Percentiles rank a stretch among this genome's conserved stretches.
These are phyloP conservation scores for Nothomitra cinnamomea DNA, from an alignment of 2,329 filamentous ascomycete genomes.

Conservation along the genomic window DNA sequence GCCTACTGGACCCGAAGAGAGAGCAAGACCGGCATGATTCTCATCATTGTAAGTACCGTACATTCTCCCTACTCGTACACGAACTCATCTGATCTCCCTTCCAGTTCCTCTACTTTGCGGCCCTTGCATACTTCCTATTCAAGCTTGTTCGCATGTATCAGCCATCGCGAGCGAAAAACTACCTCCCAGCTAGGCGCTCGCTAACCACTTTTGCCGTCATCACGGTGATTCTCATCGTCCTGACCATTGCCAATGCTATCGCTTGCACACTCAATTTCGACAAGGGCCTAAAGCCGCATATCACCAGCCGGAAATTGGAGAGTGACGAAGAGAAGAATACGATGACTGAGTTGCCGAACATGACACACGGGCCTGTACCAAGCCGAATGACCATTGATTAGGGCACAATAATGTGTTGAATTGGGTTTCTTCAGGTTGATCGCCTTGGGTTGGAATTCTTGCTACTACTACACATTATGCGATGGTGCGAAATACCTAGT, in stretches of 20 bases:
- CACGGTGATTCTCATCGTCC: conserved; percentile 71
- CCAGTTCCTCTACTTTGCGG: conserved; percentile 65
- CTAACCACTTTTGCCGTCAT: conserved; percentile 89
- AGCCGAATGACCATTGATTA: conserved; percentile 34
- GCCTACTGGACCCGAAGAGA: conserved; percentile 76
- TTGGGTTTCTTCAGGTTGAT: not conserved
- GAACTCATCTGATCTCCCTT: conserved; percentile 8
- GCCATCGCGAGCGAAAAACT: conserved; percentile 38
- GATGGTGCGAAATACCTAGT: no score
- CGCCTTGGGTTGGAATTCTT: not conserved
- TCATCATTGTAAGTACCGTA: conserved; percentile 44
- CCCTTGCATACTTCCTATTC: conserved; percentile 90
- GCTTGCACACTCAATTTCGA: conserved; percentile 85
- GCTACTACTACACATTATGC: no score
- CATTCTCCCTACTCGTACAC: not conserved
- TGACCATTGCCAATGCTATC: conserved; percentile 75
- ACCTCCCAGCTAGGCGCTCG: conserved; percentile 64
- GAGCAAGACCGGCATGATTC: conserved; percentile 58
- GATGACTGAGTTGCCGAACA: conserved; percentile 29
- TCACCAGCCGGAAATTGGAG: conserved; percentile 40
- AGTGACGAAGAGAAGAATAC: conserved; percentile 32
- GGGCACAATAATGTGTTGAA: not conserved
- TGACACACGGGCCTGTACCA: conserved; percentile 26
- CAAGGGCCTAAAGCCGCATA: conserved; percentile 73
- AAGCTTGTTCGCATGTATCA: conserved; percentile 95